These are phyloP conservation scores for Ceriops tagal DNA, from an alignment of 345 rosid genomes.

Conservation along the genomic window DNA sequence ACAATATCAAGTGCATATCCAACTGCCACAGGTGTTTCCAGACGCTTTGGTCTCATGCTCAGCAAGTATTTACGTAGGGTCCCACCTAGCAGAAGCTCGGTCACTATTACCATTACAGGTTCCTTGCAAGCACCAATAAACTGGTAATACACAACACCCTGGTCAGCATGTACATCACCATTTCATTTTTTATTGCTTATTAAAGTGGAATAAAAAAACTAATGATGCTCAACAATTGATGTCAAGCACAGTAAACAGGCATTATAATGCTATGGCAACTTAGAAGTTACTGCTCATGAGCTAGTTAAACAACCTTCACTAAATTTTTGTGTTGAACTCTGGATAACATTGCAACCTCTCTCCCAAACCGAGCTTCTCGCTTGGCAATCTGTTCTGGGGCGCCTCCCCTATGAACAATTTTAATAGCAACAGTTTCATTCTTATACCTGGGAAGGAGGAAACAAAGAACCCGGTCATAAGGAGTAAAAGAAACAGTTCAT, in stretches of 20 bases:
- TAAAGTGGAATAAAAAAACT: background rate
- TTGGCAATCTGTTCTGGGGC: conserved; percentile 78
- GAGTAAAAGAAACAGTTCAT: conserved; percentile 4
- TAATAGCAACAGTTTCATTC: conserved; percentile 82
- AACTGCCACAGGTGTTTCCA: conserved; percentile 66
- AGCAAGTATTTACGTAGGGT: conserved; percentile 82
- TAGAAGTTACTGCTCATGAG: background rate
- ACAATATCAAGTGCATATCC: conserved; percentile 94
- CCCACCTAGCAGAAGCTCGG: conserved; percentile 84
- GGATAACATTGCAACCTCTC: conserved; percentile 89
- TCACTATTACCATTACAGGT: conserved; percentile 93
- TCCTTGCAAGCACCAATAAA: conserved; percentile 97
- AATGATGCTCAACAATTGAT: background rate
- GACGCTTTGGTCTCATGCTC: conserved; percentile 58
- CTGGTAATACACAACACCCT: conserved; percentile 35
- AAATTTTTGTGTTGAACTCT: conserved; percentile 89
- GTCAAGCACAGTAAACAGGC: background rate
- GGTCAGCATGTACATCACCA: background rate
- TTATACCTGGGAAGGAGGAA: conserved; percentile 48
- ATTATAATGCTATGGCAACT: background rate
- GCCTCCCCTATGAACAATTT: conserved; percentile 73
- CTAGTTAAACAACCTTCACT: conserved; percentile 59
- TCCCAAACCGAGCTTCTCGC: conserved; percentile 67
- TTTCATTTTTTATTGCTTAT: background rate
- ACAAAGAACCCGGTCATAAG: conserved; percentile 10